Evolutionary conservation across 805 yeast genomes (phyloP), one percentile per base, ranked within the genome.

Genomic region (Candida silvicultrix): DNA sequence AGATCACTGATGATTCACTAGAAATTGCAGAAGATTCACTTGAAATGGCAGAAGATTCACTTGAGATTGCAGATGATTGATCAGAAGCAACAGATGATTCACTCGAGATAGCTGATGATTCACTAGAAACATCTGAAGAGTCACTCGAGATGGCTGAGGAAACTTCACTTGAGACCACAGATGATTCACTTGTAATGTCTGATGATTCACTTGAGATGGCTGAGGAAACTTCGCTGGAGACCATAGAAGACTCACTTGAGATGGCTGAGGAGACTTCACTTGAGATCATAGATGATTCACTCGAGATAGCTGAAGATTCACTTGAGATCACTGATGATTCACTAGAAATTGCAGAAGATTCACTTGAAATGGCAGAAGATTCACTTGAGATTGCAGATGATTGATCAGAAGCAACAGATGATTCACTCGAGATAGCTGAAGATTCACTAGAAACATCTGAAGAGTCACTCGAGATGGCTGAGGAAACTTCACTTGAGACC

Each of bases 401-500:
- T 15, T 11, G 9, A 31, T 15, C 35, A 7, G 35, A 15, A 31
- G 35, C 35, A 31, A 10, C 18, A 4, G 18, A 31, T 7, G 18
- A 15, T 15, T 15, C 35, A 5, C 18, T 5, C n/a, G 35, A 31
- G 18, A 9, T 12, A 31, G 18, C 35, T 31, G 35, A 31, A n/a
- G 18, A 23, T 23, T 23, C 25, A 23, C 9, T 9, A 23, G 25
- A 5, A 23, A 9, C 9, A 9, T 5, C 5, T 53, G 46, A 39
- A 43, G 53, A 2, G 18, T 4, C 16, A n/a, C 18, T 15, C n/a
- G 16, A 11, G 5, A 2, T 5, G 4, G 5, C 35, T 32, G 44
- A 14, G 14, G 44, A 25, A 20, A 45, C 44, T 22, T 50, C 21
- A 12, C 43, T 42, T 15, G 44, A 34, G 12, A 19, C 40, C 8